These are phyloP conservation scores for Spizellomyces punctatus DNA, from an alignment of 192 early-diverging fungal species.

Conservation along the genomic window DNA sequence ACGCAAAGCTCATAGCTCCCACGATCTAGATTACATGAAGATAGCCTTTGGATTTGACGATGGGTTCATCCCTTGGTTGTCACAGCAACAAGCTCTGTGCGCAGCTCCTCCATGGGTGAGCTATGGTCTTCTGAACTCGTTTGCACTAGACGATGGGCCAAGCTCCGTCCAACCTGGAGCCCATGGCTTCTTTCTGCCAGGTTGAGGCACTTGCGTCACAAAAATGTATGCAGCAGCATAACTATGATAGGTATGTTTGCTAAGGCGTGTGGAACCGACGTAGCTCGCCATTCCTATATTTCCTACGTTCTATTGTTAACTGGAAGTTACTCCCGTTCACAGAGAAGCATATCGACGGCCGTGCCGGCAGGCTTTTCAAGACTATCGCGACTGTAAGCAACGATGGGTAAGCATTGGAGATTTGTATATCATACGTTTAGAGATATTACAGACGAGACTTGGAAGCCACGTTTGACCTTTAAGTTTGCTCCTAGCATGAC, in stretches of 20 bases:
- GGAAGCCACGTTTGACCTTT: neutral
- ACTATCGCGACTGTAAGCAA: conserved; percentile 32
- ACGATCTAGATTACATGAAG: too few relatives aligned
- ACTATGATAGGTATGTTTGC: conserved; percentile 27
- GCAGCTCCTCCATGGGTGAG: neutral
- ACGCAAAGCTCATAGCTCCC: conserved; percentile 25
- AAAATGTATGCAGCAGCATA: conserved; percentile 30
- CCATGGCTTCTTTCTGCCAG: conserved; percentile 31
- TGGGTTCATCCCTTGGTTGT: too few relatives aligned
- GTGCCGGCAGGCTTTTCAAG: conserved; percentile 18
- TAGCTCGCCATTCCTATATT: neutral
- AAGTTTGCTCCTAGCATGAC: neutral
- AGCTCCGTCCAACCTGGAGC: conserved; percentile 22
- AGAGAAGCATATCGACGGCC: conserved; percentile 4
- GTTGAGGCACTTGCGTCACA: conserved; percentile 14
- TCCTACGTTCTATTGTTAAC: neutral
- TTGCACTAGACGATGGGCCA: conserved; percentile 14
- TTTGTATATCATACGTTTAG: neutral
- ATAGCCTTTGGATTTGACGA: too few relatives aligned
- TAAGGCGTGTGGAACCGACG: too few relatives aligned
- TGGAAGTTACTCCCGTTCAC: neutral
- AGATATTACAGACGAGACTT: too few relatives aligned
- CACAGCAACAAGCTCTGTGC: too few relatives aligned
- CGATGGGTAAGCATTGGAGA: conserved; percentile 18
- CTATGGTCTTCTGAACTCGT: neutral